These are phyloP conservation scores for Nakazawaea ambrosiae DNA, from an alignment of 805 yeast genomes.

Conservation along the genomic window DNA sequence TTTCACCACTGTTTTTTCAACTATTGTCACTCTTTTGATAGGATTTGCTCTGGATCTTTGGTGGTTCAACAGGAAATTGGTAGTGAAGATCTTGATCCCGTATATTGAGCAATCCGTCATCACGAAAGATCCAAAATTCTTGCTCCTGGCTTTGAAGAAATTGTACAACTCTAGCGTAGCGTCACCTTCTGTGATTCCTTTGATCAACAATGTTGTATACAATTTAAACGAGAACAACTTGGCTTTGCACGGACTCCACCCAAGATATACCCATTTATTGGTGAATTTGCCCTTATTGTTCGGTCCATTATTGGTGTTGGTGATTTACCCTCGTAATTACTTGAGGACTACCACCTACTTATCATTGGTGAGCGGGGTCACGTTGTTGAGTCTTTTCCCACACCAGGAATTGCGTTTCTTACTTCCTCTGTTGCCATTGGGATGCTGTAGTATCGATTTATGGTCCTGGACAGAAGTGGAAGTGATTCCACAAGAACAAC, in stretches of 20 bases:
- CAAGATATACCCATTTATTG: constrained; percentile 64
- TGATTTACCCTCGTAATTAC: constrained; percentile 33
- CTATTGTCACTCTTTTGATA: constrained; percentile 24
- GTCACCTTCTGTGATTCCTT: constrained; percentile 47
- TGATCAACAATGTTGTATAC: constrained; percentile 70
- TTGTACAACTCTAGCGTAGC: constrained; percentile 10
- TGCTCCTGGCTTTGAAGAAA: constrained; percentile 7
- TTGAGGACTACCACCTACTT: constrained; percentile 48
- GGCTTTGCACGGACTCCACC: constrained; percentile 76
- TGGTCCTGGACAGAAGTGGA: constrained; percentile 15
- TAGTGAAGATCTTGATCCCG: neutral
- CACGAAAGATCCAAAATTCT: constrained; percentile 6
- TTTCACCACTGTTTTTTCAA: constrained; percentile 24
- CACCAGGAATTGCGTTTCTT: constrained; percentile 94
- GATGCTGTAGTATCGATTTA: constrained; percentile 50
- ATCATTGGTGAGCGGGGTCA: constrained; percentile 55
- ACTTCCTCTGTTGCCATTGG: constrained; percentile 68
- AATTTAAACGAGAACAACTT: constrained; percentile 56
- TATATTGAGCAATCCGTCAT: constrained; percentile 1
- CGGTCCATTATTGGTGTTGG: constrained; percentile 64
- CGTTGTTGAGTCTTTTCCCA: constrained; percentile 61
- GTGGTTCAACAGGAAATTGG: constrained; percentile 15
- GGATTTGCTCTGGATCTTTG: constrained; percentile 52
- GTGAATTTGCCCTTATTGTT: constrained; percentile 73
- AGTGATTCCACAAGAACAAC: constrained; percentile 10